Evolutionary conservation across 2,329 filamentous ascomycete species (phyloP).

Genomic region (Aspergillus transmontanensis): DNA sequence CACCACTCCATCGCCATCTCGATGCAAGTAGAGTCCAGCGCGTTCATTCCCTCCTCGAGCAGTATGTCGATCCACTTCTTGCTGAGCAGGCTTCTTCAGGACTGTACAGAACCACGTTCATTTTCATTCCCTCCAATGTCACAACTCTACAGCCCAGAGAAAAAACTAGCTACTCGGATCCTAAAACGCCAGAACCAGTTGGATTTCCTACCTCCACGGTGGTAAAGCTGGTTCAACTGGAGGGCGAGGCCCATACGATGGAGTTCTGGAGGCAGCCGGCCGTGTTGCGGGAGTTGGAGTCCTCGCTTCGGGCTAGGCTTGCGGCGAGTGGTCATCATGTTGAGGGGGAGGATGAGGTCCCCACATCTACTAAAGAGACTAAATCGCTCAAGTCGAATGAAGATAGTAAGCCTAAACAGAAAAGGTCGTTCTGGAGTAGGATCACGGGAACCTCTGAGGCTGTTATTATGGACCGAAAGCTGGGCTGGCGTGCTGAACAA

Average conservation of each 20-base stretch:
- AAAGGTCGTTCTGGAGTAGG: background rate
- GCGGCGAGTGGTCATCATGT: background rate
- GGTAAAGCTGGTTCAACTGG: background rate
- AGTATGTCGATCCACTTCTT: background rate
- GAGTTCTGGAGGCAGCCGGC: slow-evolving; percentile 1
- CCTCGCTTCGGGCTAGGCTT: background rate
- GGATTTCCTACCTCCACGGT: background rate
- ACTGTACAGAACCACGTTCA: background rate
- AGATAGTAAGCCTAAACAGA: background rate
- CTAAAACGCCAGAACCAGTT: background rate
- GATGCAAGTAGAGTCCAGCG: background rate
- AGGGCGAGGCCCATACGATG: background rate
- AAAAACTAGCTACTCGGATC: background rate
- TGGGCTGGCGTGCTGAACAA: background rate
- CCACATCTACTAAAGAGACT: background rate
- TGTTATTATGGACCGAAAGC: background rate
- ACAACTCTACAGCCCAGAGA: background rate
- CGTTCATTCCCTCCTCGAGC: background rate
- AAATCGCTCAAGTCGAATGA: too few species aligned
- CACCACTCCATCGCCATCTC: background rate
- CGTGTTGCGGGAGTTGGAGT: background rate
- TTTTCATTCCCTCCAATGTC: background rate
- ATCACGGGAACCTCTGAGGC: background rate
- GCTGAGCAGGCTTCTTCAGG: background rate
- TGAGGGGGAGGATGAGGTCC: background rate